Base-by-base conservation (phyloP, 2,329 filamentous ascomycete species). In the Aspergillus thermomutatus region DNA sequence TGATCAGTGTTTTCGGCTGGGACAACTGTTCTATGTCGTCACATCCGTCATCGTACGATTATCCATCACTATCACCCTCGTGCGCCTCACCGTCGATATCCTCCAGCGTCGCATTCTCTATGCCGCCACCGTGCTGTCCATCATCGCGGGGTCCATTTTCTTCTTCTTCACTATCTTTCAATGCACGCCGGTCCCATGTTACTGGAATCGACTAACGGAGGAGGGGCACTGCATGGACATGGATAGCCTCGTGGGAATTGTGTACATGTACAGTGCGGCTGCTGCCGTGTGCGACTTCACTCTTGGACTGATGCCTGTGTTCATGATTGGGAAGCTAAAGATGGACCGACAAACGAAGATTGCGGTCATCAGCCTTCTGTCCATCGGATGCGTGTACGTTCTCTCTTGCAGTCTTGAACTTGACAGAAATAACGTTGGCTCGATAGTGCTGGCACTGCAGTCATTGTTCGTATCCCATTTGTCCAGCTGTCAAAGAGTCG, bases 41-140 rank as follows among this genome's bases (percentile, higher is more conserved):
- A 70, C 76, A 2, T 81, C 75, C 3, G 72, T 77, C 49, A 65
- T 75, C 4, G 73, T 80, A 56, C 82, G 82, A 58, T 73, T 83
- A 41, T 77, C 80, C 2, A 75, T 83, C 53, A 78, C 74, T n/a
- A 72, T 82, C 25, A 82, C 83, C 69, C 73, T 83, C 17, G 72
- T 82, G 19, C 77, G 81, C 27, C 74, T 84, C 25, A 77, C 79
- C 1, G 66, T 77, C 17, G 71, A 73, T 49, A 69, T 67, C 28
- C 59, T 72, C 23, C 81, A 84, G 49, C 71, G 78, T 41, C 75
- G 72, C 70, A 76, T 76, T 52, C 78, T 83, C 23, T 75, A 75
- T 41, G 60, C 65, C 26, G 70, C 81, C 37, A 79, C 82, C 69
- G 54, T 66, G 6, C 65, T 76, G 8, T 77, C 79, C 3, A 69